Base-by-base conservation (phyloP, 1,284 basidiomycete species). In the Trametes polyzona region DNA sequence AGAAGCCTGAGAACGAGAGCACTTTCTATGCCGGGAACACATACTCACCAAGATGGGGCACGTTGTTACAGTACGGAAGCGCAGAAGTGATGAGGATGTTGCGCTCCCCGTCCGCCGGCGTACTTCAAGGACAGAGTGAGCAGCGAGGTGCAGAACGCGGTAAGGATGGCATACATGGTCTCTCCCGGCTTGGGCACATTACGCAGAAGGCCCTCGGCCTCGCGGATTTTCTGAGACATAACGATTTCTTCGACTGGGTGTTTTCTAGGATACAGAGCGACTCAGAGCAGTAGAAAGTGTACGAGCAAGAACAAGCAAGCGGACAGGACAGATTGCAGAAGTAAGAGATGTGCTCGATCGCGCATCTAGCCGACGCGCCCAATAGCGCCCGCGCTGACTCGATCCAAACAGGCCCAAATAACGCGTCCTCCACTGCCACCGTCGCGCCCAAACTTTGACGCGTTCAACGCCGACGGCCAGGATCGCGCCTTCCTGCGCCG, bases 1-100 rank as follows among this genome's bases (percentile, higher is more conserved):
- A 14, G 19, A 33, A 23, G 51, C 12, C 21, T 30, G 37, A n/a
- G 33, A 4, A 52, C 29, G 23, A 58, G 50, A 57, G 52, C 46
- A 43, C 21, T 24, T n/a, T 14, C 36, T 9, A 57, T 16, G 35
- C 33, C 30, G 23, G 17, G 17, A 9, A 17, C 19, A 12, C 11
- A 32, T 2, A 69, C 81, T 59, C 59, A 91, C 92, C 92, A 47
- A 99, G 85, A 80, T 99, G 97, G 23, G 97, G 97, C 14, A 98
- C 96, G 71, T 99, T 99, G 76, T 99, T 99, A 74, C 97, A 98
- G 72, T 96, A 99, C 12, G 97, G 97, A 52, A 99, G 77, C 35
- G 97, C 96, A 57, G 95, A 98, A 9, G 97, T 98, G 71, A 99
- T 89, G 37, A 99, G 80, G 47, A 98, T 78, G 69, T 98, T 98